phyloP scores from a whole-genome alignment of 2,329 filamentous ascomycete species.

The Fusarium robinianum region DNA sequence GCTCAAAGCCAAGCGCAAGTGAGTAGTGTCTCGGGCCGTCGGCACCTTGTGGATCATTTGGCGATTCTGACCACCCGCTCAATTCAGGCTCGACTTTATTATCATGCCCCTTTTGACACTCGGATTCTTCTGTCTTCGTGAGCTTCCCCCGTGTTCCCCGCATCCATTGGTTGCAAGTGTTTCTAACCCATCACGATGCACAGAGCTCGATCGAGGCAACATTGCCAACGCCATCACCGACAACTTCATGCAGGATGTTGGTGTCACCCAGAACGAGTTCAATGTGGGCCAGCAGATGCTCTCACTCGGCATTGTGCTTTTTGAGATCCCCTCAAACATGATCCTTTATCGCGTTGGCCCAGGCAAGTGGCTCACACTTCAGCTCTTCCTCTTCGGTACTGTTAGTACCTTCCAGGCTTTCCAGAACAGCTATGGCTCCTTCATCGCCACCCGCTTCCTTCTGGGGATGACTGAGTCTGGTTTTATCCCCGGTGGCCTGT shows the following conservation, averaged over 20 bases:
- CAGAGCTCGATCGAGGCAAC: slow-evolving; percentile 47
- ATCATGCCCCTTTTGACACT: slow-evolving; percentile 49
- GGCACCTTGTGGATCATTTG: neutral
- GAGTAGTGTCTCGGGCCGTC: slow-evolving; percentile 17
- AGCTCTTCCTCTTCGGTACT: slow-evolving; percentile 57
- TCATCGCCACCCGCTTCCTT: slow-evolving; percentile 55
- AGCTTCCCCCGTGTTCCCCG: slow-evolving; percentile 7
- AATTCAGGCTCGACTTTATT: slow-evolving; percentile 44
- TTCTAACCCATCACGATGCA: too few species aligned
- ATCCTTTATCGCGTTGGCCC: slow-evolving; percentile 45
- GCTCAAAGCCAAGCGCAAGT: slow-evolving; percentile 46
- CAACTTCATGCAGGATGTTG: slow-evolving; percentile 55
- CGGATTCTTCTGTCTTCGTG: slow-evolving; percentile 50
- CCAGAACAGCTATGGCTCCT: slow-evolving; percentile 51
- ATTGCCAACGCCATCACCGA: slow-evolving; percentile 54
- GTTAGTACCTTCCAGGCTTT: slow-evolving; percentile 61
- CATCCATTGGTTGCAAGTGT: too few species aligned
- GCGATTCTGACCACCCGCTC: neutral
- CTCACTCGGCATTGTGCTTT: slow-evolving; percentile 54
- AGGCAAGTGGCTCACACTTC: slow-evolving; percentile 57
- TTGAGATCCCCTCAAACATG: slow-evolving; percentile 47
- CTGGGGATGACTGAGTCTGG: slow-evolving; percentile 59
- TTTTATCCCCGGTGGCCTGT: slow-evolving; percentile 58
- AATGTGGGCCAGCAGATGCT: slow-evolving; percentile 57
- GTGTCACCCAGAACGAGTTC: slow-evolving; percentile 55